Conservation (phyloP, 176 grass and related monocot genomes). For the Aegilops bicornis region DNA sequence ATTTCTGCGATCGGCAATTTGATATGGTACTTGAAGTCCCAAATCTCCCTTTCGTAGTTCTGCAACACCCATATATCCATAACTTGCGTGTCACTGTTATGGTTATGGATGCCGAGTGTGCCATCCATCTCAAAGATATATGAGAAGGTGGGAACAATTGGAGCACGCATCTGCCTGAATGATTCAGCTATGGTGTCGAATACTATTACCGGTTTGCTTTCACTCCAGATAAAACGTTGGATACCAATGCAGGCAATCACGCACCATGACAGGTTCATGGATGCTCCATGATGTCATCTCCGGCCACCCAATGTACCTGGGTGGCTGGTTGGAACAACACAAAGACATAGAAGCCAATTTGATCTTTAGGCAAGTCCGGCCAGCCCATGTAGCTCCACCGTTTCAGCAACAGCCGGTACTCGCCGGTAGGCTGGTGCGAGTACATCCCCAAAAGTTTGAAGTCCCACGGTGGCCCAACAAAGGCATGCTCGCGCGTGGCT, state of each 20-base stretch:
- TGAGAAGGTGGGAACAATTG: no score
- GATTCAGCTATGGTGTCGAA: no score
- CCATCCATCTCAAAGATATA: background rate
- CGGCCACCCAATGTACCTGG: background rate
- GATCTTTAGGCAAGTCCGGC: background rate
- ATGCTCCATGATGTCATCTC: background rate
- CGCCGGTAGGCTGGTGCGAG: no score
- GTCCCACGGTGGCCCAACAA: no score
- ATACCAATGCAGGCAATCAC: background rate
- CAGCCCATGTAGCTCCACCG: no score
- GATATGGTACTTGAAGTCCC: background rate
- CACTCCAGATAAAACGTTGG: no score
- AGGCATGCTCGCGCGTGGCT: no score
- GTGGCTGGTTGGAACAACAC: background rate
- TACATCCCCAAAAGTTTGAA: no score
- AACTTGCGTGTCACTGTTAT: background rate
- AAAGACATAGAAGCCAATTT: background rate
- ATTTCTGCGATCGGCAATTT: background rate
- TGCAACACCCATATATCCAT: background rate
- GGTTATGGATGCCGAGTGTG: background rate
- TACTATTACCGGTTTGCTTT: no score
- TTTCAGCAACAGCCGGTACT: no score
- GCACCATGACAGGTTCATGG: background rate
- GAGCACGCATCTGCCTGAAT: no score
- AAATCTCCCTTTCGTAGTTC: background rate